phyloP scores from a whole-genome alignment of 768 basidiomycete species.

The Amanita molliuscula region DNA sequence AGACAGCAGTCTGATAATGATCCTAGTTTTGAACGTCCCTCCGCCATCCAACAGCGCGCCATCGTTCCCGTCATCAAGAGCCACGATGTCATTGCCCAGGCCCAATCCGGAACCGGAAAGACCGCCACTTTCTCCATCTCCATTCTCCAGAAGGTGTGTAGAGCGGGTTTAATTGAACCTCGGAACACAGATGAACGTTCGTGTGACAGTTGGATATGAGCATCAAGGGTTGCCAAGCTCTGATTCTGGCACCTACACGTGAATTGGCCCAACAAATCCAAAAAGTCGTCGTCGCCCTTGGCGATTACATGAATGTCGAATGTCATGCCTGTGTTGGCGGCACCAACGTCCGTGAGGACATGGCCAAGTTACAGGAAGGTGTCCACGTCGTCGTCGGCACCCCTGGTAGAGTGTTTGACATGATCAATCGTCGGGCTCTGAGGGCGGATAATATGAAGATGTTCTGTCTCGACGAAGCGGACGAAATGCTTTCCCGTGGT shows the following conservation, averaged over 20 bases:
- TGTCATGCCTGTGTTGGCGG: slow-evolving; percentile 98
- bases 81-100: slow-evolving; percentile 98
- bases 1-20: background rate
- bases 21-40: slow-evolving; percentile 90
- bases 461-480: slow-evolving; percentile 98
- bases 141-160: slow-evolving; percentile 69
- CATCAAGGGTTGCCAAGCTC: slow-evolving; percentile 89
- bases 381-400: slow-evolving; percentile 88
- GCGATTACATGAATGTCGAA: slow-evolving; percentile 91
- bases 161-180: background rate
- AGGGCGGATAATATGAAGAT: slow-evolving; percentile 83
- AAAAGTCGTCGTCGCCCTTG: slow-evolving; percentile 90
- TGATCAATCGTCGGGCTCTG: slow-evolving; percentile 92
- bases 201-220: slow-evolving; percentile 61
- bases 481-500: slow-evolving; percentile 96
- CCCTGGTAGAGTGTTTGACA: slow-evolving; percentile 92
- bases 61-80: slow-evolving; percentile 98
- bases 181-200: slow-evolving; percentile 1
- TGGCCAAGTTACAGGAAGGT: slow-evolving; percentile 93
- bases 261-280: slow-evolving; percentile 98
- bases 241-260: slow-evolving; percentile 95
- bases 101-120: slow-evolving; percentile 99
- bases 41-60: slow-evolving; percentile 97
- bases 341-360: slow-evolving; percentile 96
- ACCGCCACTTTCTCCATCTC: slow-evolving; percentile 99